Conservation (phyloP, 2,329 filamentous ascomycete genomes). For the Leptographium galeiforme region DNA sequence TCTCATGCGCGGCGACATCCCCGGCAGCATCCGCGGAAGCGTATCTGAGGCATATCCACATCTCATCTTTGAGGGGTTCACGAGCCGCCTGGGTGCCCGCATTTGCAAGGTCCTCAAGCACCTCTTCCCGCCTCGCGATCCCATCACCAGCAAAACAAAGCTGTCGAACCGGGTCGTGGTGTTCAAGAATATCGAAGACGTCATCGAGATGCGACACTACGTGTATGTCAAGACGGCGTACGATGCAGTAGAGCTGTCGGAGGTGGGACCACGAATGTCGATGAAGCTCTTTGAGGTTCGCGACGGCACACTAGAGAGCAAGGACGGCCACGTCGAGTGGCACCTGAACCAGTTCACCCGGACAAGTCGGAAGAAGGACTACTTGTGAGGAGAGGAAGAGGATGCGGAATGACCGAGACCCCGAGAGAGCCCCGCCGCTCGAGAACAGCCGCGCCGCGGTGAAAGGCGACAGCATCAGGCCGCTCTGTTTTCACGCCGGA, state of each 20-base stretch:
- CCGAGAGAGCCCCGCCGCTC: background rate
- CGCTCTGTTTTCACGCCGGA: background rate
- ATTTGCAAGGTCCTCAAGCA: constrained; percentile 89
- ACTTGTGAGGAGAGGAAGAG: constrained; percentile 43
- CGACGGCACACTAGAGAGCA: constrained; percentile 81
- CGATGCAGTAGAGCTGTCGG: constrained; percentile 75
- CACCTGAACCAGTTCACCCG: constrained; percentile 89
- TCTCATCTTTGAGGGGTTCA: constrained; percentile 90
- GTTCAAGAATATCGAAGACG: constrained; percentile 87
- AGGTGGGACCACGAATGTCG: constrained; percentile 92
- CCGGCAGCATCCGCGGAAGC: constrained; percentile 72
- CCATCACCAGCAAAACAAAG: constrained; percentile 55
- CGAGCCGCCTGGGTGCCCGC: constrained; percentile 62
- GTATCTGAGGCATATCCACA: constrained; percentile 90
- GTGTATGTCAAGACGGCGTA: constrained; percentile 80
- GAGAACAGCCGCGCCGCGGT: background rate
- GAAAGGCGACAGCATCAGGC: background rate
- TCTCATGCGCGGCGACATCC: constrained; percentile 82
- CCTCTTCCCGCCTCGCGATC: constrained; percentile 79
- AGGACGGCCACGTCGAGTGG: constrained; percentile 94
- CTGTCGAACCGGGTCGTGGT: constrained; percentile 81
- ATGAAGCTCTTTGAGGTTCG: constrained; percentile 92
- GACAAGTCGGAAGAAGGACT: constrained; percentile 90
- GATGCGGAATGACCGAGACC: background rate
- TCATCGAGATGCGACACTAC: constrained; percentile 77